Base-by-base conservation (phyloP, 805 yeast genomes). In the Nakazawaea holstii region DNA sequence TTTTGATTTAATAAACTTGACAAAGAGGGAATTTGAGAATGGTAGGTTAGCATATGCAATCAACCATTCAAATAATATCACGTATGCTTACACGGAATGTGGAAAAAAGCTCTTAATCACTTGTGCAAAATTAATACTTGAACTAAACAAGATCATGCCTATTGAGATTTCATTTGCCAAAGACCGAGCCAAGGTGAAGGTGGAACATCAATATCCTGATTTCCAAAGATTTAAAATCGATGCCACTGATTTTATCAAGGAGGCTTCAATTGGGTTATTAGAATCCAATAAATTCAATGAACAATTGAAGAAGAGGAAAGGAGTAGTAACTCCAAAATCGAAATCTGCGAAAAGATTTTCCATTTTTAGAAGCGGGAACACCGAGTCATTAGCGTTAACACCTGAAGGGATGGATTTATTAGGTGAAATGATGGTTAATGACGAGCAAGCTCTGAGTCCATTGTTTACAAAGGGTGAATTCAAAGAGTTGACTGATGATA, bases 241-340 rank as follows among this genome's bases (percentile, higher is more conserved):
- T 6, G 81, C 90, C 0, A 75, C 72, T 8, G 73, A 72, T 8
- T 85, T 86, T 60, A 75, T 85, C 29, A 72, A 70, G 47, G 72
- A 71, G 48, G 83, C 90, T 53, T 76, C 90, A 0, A 61, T 67
- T 41, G 88, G 86, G 0, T 66, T 84, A 41, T 73, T 76, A n/a
- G 73, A 73, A 29, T 52, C 59, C 28, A 53, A 45, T 32, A 68
- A 65, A 52, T 55, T 64, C 20, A 52, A 55, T 28, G 48, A 49
- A 33, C 55, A 55, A 45, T 47, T 53, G 56, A 50, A 67, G 37
- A 59, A 65, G 54, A 51, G 55, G 27, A 52, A 49, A 11, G 15
- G 52, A 17, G 43, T 51, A 42, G 55, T 59, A 50, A 36, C 44
- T 44, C 52, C 53, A 39, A 52, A 56, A 45, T 52, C 62, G 46